Base-by-base conservation (phyloP, 495 filamentous ascomycete genomes). In the Hypoxylon perforatum region DNA sequence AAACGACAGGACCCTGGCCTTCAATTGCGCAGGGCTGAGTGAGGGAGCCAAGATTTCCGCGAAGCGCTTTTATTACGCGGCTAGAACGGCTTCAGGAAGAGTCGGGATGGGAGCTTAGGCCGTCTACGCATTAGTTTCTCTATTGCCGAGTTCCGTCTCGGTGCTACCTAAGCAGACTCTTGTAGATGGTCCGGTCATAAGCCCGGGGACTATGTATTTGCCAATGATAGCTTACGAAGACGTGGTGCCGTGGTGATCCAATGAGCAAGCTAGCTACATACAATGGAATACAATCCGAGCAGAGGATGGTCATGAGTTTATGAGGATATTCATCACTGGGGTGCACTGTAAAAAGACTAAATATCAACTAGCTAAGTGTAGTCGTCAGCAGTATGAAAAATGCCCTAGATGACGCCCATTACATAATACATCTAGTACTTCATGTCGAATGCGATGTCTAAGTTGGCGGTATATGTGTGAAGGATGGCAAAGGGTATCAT, bases 21-120 rank as follows among this genome's bases (percentile, higher is more conserved):
- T 63, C 23, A 41, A 58, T 12, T 63, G 19, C 22, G 55, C 59
- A 63, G 65, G 52, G 59, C 48, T 62, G 59, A 59, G 39, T 52
- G 30, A 33, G 30, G 30, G n/a, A 9, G 54, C 59, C 49, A 48
- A 55, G 35, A 35, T 22, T 39, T 57, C 28, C 36, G 38, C 39
- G 17, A 15, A 45, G 15, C 42, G 12, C 21, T 47, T 8, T 21
- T 22, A 28, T 33, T 22, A 19, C 44, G 49, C 65, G 65, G 65
- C 38, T 68, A 68, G 14, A 18, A 63, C 65, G 65, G 65, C 65
- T 50, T 23, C 11, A 28, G 44, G 11, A 23, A 33, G 30, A 33
- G 30, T 33, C 30, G 30, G 30, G 30, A 33, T 33, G 30, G 4
- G 11, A 8, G 30, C 15, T 17, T 30, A 19, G 36, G 10, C 19